Conservation (phyloP, 148 eudicot genomes). For the Salicornia ramosissima region DNA sequence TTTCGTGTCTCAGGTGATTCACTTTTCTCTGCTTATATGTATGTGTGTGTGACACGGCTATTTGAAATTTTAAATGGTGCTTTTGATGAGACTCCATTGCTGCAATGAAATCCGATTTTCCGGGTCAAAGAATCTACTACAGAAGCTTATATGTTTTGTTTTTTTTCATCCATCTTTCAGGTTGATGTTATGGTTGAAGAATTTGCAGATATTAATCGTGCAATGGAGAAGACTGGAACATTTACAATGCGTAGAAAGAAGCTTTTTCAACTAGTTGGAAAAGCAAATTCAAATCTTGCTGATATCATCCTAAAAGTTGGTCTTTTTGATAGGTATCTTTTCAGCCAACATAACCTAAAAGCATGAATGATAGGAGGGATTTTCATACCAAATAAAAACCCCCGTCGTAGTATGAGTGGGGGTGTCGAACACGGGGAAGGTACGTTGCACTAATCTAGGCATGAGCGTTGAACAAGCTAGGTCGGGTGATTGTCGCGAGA, state of each 20-base stretch:
- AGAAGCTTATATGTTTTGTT: not conserved
- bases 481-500: too few species aligned
- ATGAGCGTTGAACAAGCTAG: too few species aligned
- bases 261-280: slow-evolving; percentile 92
- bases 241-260: slow-evolving; percentile 85
- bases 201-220: slow-evolving; percentile 83
- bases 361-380: too few species aligned
- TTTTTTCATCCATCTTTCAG: slow-evolving; percentile 32
- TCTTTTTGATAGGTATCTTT: slow-evolving; percentile 78
- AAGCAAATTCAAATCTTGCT: slow-evolving; percentile 91
- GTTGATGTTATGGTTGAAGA: slow-evolving; percentile 90
- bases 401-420: too few species aligned
- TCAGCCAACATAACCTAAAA: not conserved
- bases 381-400: too few species aligned
- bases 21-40: not conserved
- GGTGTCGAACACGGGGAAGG: too few species aligned
- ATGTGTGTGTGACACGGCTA: not conserved
- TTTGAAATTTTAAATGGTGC: too few species aligned
- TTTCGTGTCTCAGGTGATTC: slow-evolving; percentile 80
- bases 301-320: slow-evolving; percentile 95
- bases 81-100: not conserved
- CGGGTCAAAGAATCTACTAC: not conserved
- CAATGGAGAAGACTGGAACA: slow-evolving; percentile 86
- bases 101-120: not conserved
- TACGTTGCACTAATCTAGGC: too few species aligned